phyloP scores from a whole-genome alignment of 148 eudicot genomes.

The Silene latifolia region DNA sequence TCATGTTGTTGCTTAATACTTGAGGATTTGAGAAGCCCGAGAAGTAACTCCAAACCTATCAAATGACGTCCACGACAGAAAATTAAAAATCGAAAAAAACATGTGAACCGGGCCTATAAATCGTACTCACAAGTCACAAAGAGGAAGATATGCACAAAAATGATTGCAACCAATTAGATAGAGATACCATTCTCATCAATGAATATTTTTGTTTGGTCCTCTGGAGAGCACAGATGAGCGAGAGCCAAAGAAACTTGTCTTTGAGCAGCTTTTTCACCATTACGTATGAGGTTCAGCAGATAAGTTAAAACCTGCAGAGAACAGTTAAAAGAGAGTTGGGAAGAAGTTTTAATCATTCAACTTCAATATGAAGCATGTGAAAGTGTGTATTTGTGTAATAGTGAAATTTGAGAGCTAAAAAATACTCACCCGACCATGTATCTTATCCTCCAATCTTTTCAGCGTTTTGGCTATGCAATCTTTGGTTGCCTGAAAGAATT shows the following conservation, averaged over 20 bases:
- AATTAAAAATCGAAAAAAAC: neutral
- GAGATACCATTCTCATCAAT: conserved; percentile 57
- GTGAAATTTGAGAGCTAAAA: neutral
- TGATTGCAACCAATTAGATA: neutral
- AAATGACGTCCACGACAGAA: neutral
- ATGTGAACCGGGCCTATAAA: neutral
- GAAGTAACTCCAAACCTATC: conserved; percentile 58
- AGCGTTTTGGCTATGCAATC: conserved; percentile 86
- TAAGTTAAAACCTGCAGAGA: conserved; percentile 56
- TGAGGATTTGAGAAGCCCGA: conserved; percentile 64
- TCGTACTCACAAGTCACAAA: neutral
- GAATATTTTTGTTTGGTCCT: conserved; percentile 64
- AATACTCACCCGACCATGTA: conserved; percentile 70
- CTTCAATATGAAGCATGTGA: conserved; percentile 1
- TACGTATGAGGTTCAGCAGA: conserved; percentile 74
- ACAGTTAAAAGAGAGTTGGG: neutral
- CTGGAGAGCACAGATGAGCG: conserved; percentile 90
- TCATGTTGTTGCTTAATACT: conserved; percentile 53
- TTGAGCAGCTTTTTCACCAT: conserved; percentile 57
- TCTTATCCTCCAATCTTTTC: conserved; percentile 91
- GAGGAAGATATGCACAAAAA: neutral
- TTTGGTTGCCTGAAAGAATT: conserved; percentile 59
- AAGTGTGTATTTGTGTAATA: neutral
- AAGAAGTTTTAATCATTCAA: neutral
- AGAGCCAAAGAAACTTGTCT: conserved; percentile 82